A percentile compares a stretch with the other conserved stretches of the same genome.
Conservation (phyloP, 2,329 filamentous ascomycete species). For the Sporothrix globosa region DNA sequence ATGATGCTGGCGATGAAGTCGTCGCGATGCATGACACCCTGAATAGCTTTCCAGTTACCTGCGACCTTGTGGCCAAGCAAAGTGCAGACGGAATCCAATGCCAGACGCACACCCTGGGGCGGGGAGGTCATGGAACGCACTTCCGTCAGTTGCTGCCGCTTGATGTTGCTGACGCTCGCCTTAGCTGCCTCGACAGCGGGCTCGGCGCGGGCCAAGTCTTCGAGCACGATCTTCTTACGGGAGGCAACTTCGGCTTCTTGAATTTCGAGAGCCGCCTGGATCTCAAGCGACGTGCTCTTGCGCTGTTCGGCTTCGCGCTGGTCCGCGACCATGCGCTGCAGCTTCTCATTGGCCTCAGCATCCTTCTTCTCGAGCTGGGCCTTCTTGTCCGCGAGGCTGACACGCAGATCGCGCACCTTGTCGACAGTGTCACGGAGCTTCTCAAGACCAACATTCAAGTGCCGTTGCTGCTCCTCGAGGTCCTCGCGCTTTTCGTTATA, state of each 20-base stretch:
- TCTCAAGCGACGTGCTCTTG: constrained; percentile 83
- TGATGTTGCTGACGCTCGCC: constrained; percentile 97
- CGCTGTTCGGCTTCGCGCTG: constrained; percentile 92
- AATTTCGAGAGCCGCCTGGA: constrained; percentile 82
- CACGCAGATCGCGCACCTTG: constrained; percentile 90
- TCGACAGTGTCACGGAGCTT: constrained; percentile 96
- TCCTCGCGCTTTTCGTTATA: constrained; percentile 99
- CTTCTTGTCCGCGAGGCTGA: constrained; percentile 92
- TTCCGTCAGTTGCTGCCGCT: constrained; percentile 94
- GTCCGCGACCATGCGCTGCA: constrained; percentile 95
- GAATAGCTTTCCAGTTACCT: constrained; percentile 89
- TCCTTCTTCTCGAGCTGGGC: constrained; percentile 91
- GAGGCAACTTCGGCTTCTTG: constrained; percentile 86
- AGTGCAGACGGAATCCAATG: constrained; percentile 94
- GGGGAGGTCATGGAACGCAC: constrained; percentile 96
- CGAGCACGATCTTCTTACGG: constrained; percentile 80
- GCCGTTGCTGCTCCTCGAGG: constrained; percentile 95
- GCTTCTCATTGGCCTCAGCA: constrained; percentile 92
- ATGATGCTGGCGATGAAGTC: constrained; percentile 99
- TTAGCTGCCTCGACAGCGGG: constrained; percentile 91
- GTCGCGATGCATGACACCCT: constrained; percentile 83
- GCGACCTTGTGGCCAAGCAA: constrained; percentile 84
- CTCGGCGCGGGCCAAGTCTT: constrained; percentile 87
- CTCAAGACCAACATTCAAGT: constrained; percentile 96
- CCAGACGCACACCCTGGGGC: constrained; percentile 85